Conservation (phyloP, 768 basidiomycete species). For the Phylloporus rhodoxanthus region DNA sequence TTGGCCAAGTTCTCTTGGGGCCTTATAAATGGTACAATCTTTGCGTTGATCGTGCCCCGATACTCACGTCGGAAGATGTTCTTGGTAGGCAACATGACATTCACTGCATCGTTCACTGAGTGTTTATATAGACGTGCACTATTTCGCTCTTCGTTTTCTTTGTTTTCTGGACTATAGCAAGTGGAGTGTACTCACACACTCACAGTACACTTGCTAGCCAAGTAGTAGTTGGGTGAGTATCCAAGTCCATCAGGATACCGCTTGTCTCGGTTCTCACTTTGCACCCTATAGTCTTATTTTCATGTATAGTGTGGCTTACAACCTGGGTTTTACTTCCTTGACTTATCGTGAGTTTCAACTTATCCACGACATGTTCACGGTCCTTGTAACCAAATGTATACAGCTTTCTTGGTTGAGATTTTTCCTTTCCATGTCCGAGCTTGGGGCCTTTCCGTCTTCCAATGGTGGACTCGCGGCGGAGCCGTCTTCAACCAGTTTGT, state of each 20-base stretch:
- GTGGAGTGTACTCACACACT: constrained; percentile 9
- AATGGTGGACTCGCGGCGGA: constrained; percentile 46
- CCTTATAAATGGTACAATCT: neutral
- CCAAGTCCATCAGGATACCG: neutral
- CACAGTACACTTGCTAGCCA: constrained; percentile 2
- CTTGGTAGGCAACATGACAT: neutral
- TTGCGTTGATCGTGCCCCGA: constrained; percentile 2
- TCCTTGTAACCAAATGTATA: neutral
- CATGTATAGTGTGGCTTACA: constrained; percentile 4
- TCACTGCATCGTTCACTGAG: neutral
- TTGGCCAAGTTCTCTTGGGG: constrained; percentile 5
- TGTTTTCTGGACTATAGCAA: constrained; percentile 13
- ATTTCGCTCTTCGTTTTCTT: constrained; percentile 14
- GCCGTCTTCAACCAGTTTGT: constrained; percentile 2
- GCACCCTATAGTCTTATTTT: constrained; percentile 5
- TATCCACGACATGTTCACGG: neutral
- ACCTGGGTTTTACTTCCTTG: constrained; percentile 3
- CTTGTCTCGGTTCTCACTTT: neutral
- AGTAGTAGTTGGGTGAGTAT: constrained; percentile 9
- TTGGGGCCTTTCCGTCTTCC: constrained; percentile 56
- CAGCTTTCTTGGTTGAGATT: constrained; percentile 58
- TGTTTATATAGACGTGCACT: constrained; percentile 1
- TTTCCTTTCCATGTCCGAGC: constrained; percentile 60
- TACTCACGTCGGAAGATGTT: constrained; percentile 9
- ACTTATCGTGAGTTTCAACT: constrained; percentile 1